Base-by-base conservation (phyloP, 495 filamentous ascomycete species). In the Halenospora varia region DNA sequence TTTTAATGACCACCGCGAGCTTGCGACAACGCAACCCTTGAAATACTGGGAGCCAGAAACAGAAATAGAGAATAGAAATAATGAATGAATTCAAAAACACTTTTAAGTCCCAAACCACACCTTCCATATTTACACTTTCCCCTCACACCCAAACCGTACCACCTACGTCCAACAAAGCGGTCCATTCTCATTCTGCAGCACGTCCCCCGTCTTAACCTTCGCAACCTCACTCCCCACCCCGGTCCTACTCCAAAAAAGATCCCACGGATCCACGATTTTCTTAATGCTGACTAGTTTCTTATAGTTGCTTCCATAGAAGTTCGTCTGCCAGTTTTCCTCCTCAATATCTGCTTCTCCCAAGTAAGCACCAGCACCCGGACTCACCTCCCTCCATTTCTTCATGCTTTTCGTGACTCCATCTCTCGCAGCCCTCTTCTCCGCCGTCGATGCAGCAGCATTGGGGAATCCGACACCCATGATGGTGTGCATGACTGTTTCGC, bases 181-280 rank as follows among this genome's bases (percentile, higher is more conserved):
- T 25, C 61, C 61, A 60, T 63, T 60, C 25, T 49, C 56, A 56
- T 42, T 50, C 0, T 22, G 39, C 3, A 57, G 17, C 15, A 18
- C 35, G 56, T 45, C 25, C 2, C 13, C 19, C 0, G 23, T 59
- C 11, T 23, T 1, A 0, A 53, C 49, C 11, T 53, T 13, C 82
- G 82, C 87, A n/a, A 70, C 70, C 47, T 88, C 86, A 57, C 80
- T 83, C 1, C 85, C 84, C 2, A 88, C 85, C 9, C 77, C 83
- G 2, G 77, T 80, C 17, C 60, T 67, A 24, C 77, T 84, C 68
- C 81, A 88, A 48, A 88, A 80, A 2, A 87, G 62, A 47, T 77
- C 72, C 9, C 73, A 48, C 2, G 83, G 82, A 67, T 89, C 85
- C 15, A 80, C 74, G 54, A 73, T 69, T 48, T 73, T 65, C 66